phyloP scores from a whole-genome alignment of 345 rosid genomes.

The Trapa incisa region DNA sequence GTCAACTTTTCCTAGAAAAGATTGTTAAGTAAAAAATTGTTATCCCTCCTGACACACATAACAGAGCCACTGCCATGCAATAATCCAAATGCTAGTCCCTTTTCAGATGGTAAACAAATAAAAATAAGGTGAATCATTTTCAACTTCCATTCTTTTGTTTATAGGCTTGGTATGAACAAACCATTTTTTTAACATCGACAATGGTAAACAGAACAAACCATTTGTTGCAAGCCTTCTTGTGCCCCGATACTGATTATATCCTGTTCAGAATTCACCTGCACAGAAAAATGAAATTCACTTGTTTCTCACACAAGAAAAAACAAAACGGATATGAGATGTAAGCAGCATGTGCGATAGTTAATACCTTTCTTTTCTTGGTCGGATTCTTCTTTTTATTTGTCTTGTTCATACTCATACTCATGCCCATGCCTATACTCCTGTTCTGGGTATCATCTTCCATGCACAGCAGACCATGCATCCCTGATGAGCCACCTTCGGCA shows the following conservation, averaged over 20 bases:
- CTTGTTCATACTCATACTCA: constrained; percentile 14
- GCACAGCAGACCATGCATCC: constrained; percentile 29
- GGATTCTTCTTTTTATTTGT: constrained; percentile 42
- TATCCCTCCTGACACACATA: not conserved
- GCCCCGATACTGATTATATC: constrained; percentile 27
- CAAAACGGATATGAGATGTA: not conserved
- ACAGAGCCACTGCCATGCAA: not conserved
- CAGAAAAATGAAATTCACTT: constrained; percentile 5
- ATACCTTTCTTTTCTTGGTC: constrained; percentile 48
- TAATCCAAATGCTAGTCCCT: no score
- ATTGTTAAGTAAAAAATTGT: not conserved
- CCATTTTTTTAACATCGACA: not conserved
- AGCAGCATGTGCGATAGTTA: constrained; percentile 1
- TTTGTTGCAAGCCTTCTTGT: constrained; percentile 47
- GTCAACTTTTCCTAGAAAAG: constrained; percentile 30
- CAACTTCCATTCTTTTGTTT: not conserved
- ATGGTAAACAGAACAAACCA: constrained; percentile 25
- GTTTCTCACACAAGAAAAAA: not conserved
- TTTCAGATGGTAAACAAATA: not conserved
- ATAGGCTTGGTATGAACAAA: not conserved
- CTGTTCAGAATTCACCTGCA: constrained; percentile 36
- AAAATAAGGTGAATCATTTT: not conserved
- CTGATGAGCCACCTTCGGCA: constrained; percentile 28
- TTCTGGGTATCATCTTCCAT: constrained; percentile 37
- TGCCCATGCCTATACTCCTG: constrained; percentile 15